These are phyloP conservation scores for Acmispon strigosus DNA, from an alignment of 306 rosid species.

Conservation along the genomic window DNA sequence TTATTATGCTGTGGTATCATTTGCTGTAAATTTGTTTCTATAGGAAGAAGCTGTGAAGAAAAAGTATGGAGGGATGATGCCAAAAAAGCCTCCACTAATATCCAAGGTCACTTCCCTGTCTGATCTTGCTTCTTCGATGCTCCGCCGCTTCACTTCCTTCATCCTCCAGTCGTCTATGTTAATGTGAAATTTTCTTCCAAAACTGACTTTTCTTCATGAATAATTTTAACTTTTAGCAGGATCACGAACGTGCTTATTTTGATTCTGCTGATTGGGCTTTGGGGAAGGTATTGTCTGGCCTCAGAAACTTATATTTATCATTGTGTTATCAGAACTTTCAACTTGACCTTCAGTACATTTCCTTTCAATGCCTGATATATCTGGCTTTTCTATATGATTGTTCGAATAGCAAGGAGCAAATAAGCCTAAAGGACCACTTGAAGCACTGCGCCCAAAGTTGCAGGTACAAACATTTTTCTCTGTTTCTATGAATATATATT, in stretches of 20 bases:
- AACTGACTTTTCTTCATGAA: conserved; percentile 13
- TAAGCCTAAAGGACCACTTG: conserved; percentile 97
- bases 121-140: background rate
- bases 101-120: conserved; percentile 57
- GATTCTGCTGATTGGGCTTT: conserved; percentile 99
- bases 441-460: conserved; percentile 96
- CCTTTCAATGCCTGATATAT: conserved; percentile 20
- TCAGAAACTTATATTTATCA: background rate
- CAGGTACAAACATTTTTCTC: conserved; percentile 46
- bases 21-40: conserved; percentile 20
- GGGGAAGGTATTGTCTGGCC: conserved; percentile 64
- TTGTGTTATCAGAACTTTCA: background rate
- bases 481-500: background rate
- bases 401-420: conserved; percentile 67
- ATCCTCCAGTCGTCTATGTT: background rate
- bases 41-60: conserved; percentile 78
- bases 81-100: conserved; percentile 89
- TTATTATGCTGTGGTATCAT: conserved; percentile 15
- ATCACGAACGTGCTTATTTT: conserved; percentile 95
- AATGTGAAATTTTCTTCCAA: background rate
- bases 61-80: conserved; percentile 88
- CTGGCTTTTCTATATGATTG: conserved; percentile 19
- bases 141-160: background rate
- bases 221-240: conserved; percentile 44
- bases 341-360: conserved; percentile 3